Conservation (phyloP, 2,329 filamentous ascomycete genomes). For the Cladosporium velox region DNA sequence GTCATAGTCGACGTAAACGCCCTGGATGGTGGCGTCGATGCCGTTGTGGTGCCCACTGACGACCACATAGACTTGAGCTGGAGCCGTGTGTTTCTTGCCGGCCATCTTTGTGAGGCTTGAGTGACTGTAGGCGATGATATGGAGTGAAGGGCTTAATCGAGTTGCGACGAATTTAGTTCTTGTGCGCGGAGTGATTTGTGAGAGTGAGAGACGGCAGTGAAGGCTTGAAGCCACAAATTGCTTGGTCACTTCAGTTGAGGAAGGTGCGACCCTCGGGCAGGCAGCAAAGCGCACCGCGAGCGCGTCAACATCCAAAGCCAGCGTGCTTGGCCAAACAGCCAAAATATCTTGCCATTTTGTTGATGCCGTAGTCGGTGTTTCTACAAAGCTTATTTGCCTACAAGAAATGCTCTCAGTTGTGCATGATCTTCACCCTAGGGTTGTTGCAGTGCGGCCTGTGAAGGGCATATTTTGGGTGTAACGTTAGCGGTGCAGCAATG, state of each 20-base stretch:
- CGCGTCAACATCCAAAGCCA: neutral
- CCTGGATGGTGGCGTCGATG: neutral
- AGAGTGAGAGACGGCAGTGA: neutral
- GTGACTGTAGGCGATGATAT: neutral
- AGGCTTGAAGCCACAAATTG: neutral
- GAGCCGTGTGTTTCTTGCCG: neutral
- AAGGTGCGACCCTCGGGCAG: neutral
- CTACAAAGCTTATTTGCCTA: neutral
- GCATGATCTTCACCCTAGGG: neutral
- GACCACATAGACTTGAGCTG: neutral
- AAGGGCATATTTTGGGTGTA: neutral
- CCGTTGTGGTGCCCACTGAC: neutral
- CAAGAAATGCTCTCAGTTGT: neutral
- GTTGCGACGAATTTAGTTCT: neutral
- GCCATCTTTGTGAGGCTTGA: neutral
- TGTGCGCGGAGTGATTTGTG: neutral
- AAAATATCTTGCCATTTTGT: neutral
- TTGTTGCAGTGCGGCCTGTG: neutral
- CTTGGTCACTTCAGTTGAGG: neutral
- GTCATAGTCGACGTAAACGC: neutral
- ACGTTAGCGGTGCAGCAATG: neutral
- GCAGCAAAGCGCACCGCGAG: neutral
- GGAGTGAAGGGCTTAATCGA: neutral
- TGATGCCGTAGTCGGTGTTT: neutral
- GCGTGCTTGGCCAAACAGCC: neutral